Base-by-base conservation (phyloP, 768 basidiomycete genomes). In the Asterophora lycoperdoides region DNA sequence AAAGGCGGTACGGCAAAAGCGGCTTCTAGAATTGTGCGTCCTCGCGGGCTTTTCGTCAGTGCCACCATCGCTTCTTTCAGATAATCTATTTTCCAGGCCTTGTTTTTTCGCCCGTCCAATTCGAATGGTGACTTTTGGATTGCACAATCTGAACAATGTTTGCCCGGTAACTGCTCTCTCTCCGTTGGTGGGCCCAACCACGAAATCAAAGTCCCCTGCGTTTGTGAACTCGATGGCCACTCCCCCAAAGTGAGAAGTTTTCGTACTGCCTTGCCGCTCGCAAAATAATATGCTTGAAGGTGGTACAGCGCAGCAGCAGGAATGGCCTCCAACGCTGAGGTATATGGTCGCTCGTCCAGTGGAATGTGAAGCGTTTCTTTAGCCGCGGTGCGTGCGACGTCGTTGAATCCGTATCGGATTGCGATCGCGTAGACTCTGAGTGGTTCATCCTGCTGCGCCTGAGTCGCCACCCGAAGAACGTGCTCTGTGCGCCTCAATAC, bases 351-450 rank as follows among this genome's bases (percentile, higher is more conserved):
- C 41, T 68, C 60, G 28, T 63, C 64, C 30, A 73, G 58, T 34
- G 69, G 64, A n/a, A 62, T 52, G 34, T 62, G 56, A 40, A 74
- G 61, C 28, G 72, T 69, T 44, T 61, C 48, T 14, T 49, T 59
- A 2, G 71, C 70, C 33, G 73, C 73, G 2, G 60, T 49, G n/a
- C 57, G 60, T 10, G 65, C 61, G 44, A 70, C 65, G 9, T 58
- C 55, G 35, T 65, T 60, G 42, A 70, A 56, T 33, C 64, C 55
- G 49, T 68, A 70, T 32, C 65, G 67, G 46, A 65, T 63, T 18
- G 69, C 6, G 48, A 74, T 64, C 36, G 72, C 71, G 41, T 69
- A 74, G 11, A 67, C 60, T 19, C 69, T 66, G 8, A 74, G 30
- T 1, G 72, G 64, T 29, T 66, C 59, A 23, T 23, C 23, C 2